phyloP scores from a whole-genome alignment of 1,284 basidiomycete genomes.

The Puccinia horiana region DNA sequence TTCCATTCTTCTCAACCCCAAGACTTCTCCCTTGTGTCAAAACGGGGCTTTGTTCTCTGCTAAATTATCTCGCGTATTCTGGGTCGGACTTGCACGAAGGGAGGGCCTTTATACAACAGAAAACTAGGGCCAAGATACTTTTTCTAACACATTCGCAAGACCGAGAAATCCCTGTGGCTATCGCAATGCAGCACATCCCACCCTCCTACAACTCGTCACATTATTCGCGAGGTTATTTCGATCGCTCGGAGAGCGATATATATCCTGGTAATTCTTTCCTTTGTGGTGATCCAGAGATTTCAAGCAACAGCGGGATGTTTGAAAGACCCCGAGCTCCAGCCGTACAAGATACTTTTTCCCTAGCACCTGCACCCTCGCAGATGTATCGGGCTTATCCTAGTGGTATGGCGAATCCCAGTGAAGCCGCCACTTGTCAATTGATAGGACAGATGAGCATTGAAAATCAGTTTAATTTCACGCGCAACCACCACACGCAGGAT shows the following conservation, averaged over 20 bases:
- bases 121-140: not conserved
- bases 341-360: not conserved
- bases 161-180: not conserved
- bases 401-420: not conserved
- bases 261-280: not conserved
- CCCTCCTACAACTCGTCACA: not conserved
- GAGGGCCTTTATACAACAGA: not conserved
- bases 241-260: not conserved
- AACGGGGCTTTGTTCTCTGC: not conserved
- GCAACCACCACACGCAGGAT: not conserved
- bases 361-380: not conserved
- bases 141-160: not conserved
- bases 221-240: not conserved
- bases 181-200: not conserved
- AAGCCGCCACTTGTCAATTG: not conserved
- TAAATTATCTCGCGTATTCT: not conserved
- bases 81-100: not conserved
- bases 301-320: not conserved
- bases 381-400: not conserved
- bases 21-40: not conserved
- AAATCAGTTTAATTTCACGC: constrained; percentile 13
- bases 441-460: not conserved
- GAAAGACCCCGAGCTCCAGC: not conserved
- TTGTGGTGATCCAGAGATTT: not conserved
- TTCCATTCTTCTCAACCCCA: not conserved